Evolutionary conservation across 2,329 filamentous ascomycete genomes (phyloP), one percentile per base, ranked within the genome.

Genomic region (Ustilaginoidea virens): DNA sequence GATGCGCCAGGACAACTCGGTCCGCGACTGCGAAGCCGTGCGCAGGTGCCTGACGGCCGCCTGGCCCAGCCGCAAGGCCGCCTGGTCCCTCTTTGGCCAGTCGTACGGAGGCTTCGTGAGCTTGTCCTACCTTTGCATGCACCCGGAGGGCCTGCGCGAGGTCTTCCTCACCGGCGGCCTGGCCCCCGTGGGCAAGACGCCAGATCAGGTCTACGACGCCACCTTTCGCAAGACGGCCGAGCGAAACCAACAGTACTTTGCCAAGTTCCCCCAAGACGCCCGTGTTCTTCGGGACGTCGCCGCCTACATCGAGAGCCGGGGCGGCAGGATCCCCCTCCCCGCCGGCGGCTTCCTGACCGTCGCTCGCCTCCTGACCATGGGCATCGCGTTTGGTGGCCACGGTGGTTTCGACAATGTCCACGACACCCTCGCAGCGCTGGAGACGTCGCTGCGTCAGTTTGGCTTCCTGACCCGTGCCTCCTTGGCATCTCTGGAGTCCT

Each of bases 71-170:
- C 69, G 77, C 27, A 74, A 79, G 47, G 69, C 74, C 48, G 74
- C 76, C 47, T 94, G 86, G 87, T 79, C 74, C 33, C 67, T 90
- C 17, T 77, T 92, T 36, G 87, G 87, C 7, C 87, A 94, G 55
- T 86, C 78, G 11, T 96, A 92, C 51, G 87, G 87, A 22, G 87
- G 87, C 1, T 94, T 93, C 52, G 81, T 85, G 45, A 67, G 65
- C 27, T 61, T 83, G 19, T 87, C 79, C 6, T 96, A 94, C 50
- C 66, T 96, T 11, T 90, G 80, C 3, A 74, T 80, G 48, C 75
- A 70, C 41, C 81, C 82, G 0, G 67, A 83, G 32, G 79, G 80
- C 1, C 54, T 96, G 15, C 71, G 74, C 17, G 87, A 96, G 55
- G 72, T 73, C 15, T 96, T 92, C 47, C 63, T 86, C 19, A 81